These are phyloP conservation scores for Paecilomyces variotii DNA, from an alignment of 2,329 filamentous ascomycete genomes.

Conservation along the genomic window DNA sequence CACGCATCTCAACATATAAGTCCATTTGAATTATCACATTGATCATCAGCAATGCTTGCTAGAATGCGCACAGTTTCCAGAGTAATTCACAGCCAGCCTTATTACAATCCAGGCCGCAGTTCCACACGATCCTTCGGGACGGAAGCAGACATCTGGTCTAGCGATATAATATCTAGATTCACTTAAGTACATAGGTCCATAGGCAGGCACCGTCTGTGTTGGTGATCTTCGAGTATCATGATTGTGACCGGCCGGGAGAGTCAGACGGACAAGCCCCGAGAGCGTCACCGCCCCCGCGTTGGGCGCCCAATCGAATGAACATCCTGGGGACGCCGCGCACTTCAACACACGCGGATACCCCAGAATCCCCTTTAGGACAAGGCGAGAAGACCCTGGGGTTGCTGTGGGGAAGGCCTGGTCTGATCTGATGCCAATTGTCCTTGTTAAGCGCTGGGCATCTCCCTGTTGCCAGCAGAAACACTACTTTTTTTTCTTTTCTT, in stretches of 20 bases:
- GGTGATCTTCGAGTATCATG: not conserved
- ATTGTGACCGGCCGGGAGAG: not conserved
- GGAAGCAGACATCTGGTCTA: too few species aligned
- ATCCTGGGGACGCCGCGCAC: not conserved
- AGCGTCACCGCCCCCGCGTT: not conserved
- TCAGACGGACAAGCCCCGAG: not conserved
- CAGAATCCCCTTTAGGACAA: not conserved
- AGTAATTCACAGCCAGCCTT: not conserved
- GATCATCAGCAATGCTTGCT: too few species aligned
- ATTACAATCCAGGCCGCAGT: not conserved
- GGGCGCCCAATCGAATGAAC: not conserved
- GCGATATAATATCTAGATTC: not conserved
- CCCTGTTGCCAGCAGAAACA: not conserved
- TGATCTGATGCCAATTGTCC: not conserved
- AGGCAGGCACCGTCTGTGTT: not conserved
- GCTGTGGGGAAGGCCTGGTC: not conserved
- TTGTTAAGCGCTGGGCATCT: not conserved
- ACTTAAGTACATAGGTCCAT: not conserved
- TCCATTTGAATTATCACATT: too few species aligned
- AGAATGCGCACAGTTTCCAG: not conserved
- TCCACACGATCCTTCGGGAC: not conserved
- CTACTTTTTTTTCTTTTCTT: not conserved
- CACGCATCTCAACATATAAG: too few species aligned
- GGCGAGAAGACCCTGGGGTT: not conserved
- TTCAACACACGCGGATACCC: not conserved